Conservation (phyloP, 2,329 filamentous ascomycete species). For the Fusarium multiceps region DNA sequence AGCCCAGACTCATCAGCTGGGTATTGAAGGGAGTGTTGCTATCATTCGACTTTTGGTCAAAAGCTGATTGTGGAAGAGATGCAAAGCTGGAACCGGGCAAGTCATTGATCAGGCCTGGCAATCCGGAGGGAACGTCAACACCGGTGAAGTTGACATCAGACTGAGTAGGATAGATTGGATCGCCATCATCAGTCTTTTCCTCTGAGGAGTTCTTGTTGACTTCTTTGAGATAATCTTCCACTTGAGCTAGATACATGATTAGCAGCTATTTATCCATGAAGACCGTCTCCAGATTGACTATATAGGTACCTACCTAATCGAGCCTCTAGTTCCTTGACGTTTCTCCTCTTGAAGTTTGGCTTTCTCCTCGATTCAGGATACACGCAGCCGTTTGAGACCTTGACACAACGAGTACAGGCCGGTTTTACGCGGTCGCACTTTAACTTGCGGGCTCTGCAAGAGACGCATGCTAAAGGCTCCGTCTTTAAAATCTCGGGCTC, state of each 20-base stretch:
- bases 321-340: constrained; percentile 90
- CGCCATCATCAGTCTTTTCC: constrained; percentile 44
- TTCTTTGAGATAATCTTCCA: constrained; percentile 81
- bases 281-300: neutral
- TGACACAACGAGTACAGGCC: constrained; percentile 81
- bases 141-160: constrained; percentile 19
- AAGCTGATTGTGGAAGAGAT: constrained; percentile 28
- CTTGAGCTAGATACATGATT: constrained; percentile 69
- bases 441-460: constrained; percentile 86
- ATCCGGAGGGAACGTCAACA: constrained; percentile 15
- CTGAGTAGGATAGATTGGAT: constrained; percentile 32
- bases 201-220: constrained; percentile 58
- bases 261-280: constrained; percentile 11
- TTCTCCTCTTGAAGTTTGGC: constrained; percentile 86
- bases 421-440: constrained; percentile 87
- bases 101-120: constrained; percentile 3
- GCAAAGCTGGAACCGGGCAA: constrained; percentile 22
- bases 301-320: constrained; percentile 73
- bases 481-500: constrained; percentile 32
- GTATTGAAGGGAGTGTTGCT: constrained; percentile 25
- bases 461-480: constrained; percentile 78
- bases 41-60: constrained; percentile 19
- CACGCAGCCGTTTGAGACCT: constrained; percentile 79
- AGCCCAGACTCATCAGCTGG: constrained; percentile 77
- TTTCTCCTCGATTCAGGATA: constrained; percentile 93